Base-by-base conservation (phyloP, 1,284 basidiomycete genomes). In the Ceratobasidium papillatum region DNA sequence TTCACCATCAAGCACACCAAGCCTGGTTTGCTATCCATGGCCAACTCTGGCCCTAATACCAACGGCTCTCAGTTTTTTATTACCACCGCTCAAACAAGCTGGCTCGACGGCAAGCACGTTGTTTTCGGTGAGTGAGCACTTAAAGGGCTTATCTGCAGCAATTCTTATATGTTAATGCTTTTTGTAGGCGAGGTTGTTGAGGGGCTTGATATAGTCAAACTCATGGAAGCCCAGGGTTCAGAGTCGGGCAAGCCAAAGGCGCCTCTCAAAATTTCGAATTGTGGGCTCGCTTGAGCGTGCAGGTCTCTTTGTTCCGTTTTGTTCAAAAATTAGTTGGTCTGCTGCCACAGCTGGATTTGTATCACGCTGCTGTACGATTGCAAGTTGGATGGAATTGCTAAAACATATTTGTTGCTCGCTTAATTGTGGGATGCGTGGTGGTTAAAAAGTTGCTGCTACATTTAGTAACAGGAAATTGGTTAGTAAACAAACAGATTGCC, bases 21-120 rank as follows among this genome's bases (percentile, higher is more conserved):
- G 58, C 79, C 82, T 7, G 85, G 85, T 77, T 82, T 88, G 76
- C 82, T 89, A 68, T 86, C 85, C 59, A 88, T 88, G 87, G 88
- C 87, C 75, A 89, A 88, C 80, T 85, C 86, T 51, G 86, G 87
- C 58, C 83, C 83, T 77, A 82, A 77, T 80, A 87, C 86, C 79
- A 87, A 84, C 81, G 83, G 84, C 76, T 84, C 83, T 38, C 77
- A 78, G 63, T 86, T 87, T 82, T 85, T 85, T 78, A 84, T 87
- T 81, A 87, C 86, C 76, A 86, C 85, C 54, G 79, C 54, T 32
- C 27, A 30, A 30, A 75, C 76, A 0, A 3, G 17, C 1, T 82
- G 82, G 81, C 79, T 84, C 66, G 81, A 84, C 72, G 82, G 81
- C 51, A 81, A 80, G 63, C 78, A 78, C 68, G 76, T 83, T 77